These are phyloP conservation scores for Sporisorium sorghi DNA, from an alignment of 1,284 basidiomycete species.

Conservation along the genomic window DNA sequence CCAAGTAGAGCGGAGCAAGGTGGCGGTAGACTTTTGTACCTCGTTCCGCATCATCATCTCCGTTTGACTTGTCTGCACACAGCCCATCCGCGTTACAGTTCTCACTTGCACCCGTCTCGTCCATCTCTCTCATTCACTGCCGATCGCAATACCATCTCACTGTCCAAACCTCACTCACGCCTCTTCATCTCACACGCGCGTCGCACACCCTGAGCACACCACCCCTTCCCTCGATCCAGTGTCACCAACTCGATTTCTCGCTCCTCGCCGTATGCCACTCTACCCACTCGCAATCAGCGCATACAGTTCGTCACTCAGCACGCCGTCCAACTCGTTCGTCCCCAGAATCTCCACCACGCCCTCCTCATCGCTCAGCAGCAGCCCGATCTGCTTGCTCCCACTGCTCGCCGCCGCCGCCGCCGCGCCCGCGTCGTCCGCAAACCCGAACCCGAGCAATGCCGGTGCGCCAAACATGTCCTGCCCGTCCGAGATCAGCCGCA, in stretches of 20 bases:
- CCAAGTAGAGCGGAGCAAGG: conserved; percentile 19
- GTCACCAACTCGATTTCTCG: background rate
- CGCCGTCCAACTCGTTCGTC: conserved; percentile 39
- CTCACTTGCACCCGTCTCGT: no score
- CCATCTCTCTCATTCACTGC: no score
- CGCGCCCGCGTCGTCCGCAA: conserved; percentile 10
- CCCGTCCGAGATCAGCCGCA: conserved; percentile 85
- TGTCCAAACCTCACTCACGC: background rate
- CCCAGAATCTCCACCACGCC: conserved; percentile 46
- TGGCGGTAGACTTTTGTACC: no score
- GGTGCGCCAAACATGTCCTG: conserved; percentile 79
- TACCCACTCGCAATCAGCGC: conserved; percentile 41
- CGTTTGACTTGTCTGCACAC: no score
- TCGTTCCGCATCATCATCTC: no score
- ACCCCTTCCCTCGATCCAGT: background rate
- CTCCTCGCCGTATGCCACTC: no score
- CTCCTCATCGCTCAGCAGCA: conserved; percentile 45
- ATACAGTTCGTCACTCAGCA: conserved; percentile 39
- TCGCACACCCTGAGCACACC: background rate
- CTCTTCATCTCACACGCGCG: no score
- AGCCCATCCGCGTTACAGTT: no score
- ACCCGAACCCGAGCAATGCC: conserved; percentile 57
- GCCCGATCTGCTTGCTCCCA: conserved; percentile 31
- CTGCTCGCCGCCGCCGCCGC: conserved; percentile 8
- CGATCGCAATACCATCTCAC: background rate